phyloP scores from a whole-genome alignment of 1,139 yeast genomes.

The Arxiozyma bovina region DNA sequence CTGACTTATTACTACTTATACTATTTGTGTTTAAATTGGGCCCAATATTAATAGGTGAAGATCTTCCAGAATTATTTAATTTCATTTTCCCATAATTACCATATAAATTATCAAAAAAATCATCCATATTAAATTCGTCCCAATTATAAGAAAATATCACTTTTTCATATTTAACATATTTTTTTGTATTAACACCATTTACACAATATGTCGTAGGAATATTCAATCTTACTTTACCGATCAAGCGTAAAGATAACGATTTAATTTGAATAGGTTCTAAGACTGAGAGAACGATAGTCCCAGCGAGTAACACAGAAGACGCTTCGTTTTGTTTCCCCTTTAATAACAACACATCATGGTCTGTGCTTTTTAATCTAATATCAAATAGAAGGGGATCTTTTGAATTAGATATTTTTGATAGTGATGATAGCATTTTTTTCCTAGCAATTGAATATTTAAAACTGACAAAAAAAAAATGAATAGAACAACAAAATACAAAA shows the following conservation, averaged over 20 bases:
- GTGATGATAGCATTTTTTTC: constrained; percentile 2
- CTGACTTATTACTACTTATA: constrained; percentile 13
- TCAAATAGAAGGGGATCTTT: constrained; percentile 26
- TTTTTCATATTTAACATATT: constrained; percentile 53
- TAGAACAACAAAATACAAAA: background rate
- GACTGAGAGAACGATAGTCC: constrained; percentile 68
- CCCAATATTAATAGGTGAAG: constrained; percentile 9
- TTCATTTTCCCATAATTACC: constrained; percentile 11
- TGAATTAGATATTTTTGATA: constrained; percentile 6
- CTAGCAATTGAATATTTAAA: background rate
- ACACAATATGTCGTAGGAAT: constrained; percentile 35
- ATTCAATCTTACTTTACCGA: constrained; percentile 53
- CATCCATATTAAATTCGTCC: constrained; percentile 13
- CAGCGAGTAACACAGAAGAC: constrained; percentile 63
- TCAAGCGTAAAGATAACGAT: constrained; percentile 51
- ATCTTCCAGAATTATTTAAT: constrained; percentile 15
- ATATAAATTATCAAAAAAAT: constrained; percentile 29
- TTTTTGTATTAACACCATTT: constrained; percentile 39
- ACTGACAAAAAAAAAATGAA: background rate
- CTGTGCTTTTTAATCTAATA: constrained; percentile 42
- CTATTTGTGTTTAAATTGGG: background rate
- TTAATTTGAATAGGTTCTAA: constrained; percentile 67
- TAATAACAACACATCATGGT: constrained; percentile 59
- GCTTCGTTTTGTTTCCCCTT: constrained; percentile 77
- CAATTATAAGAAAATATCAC: constrained; percentile 46